Conservation (phyloP, 1,284 basidiomycete genomes). For the Ustilago hordei region DNA sequence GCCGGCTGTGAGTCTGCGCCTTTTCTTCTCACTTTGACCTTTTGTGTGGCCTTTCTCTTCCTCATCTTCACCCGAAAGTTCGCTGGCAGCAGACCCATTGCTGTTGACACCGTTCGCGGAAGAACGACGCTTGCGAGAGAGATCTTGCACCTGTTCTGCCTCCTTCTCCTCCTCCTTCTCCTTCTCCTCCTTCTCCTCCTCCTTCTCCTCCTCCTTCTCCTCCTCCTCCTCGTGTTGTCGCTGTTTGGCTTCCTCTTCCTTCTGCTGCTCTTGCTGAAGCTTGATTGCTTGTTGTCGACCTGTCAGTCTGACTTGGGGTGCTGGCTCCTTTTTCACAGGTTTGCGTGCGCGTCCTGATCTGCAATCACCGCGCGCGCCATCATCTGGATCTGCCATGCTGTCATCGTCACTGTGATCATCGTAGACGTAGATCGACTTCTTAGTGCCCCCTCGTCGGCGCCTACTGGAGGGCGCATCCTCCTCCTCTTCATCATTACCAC, state of each 20-base stretch:
- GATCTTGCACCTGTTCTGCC: background rate
- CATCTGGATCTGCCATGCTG: conserved; percentile 44
- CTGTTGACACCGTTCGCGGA: background rate
- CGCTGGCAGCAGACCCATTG: conserved; percentile 16
- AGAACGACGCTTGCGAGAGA: conserved; percentile 17
- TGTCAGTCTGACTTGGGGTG: conserved; percentile 34
- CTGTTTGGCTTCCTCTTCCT: conserved; percentile 36
- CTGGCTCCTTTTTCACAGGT: conserved; percentile 11
- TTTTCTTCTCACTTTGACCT: conserved; percentile 18
- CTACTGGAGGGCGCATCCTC: conserved; percentile 18
- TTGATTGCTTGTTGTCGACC: conserved; percentile 51
- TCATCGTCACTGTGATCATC: conserved; percentile 44
- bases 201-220: too few species aligned
- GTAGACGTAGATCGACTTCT: conserved; percentile 49
- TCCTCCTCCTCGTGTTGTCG: conserved; percentile 17
- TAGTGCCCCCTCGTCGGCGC: conserved; percentile 10
- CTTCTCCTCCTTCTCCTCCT: conserved; percentile 33
- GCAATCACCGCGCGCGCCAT: conserved; percentile 12
- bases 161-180: conserved; percentile 13
- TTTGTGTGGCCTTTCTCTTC: conserved; percentile 10
- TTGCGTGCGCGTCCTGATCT: conserved; percentile 18
- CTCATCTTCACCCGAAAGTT: conserved; percentile 20
- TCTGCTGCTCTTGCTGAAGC: conserved; percentile 46
- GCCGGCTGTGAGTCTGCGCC: conserved; percentile 20
- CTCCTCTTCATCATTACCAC: conserved; percentile 13